phyloP scores from a whole-genome alignment of 192 early-diverging fungal species.

The Coemansia sp. region DNA sequence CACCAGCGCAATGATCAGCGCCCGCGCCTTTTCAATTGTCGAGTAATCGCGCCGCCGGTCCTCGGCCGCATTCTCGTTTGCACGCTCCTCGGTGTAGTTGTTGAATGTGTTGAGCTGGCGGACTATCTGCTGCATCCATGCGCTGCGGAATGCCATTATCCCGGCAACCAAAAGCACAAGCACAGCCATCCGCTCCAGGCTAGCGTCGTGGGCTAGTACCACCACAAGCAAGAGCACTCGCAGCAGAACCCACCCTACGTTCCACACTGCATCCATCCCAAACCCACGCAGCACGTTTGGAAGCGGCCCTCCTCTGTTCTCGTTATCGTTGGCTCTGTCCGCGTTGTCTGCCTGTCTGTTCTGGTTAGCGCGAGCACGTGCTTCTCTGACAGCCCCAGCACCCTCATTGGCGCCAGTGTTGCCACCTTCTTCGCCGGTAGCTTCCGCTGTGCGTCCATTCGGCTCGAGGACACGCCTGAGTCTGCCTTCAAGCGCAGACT shows the following conservation, averaged over 20 bases:
- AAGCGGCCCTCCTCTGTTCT: slow-evolving; percentile 6
- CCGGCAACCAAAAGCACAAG: slow-evolving; percentile 13
- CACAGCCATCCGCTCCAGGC: slow-evolving; percentile 29
- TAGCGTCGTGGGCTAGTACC: slow-evolving; percentile 41
- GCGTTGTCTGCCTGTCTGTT: not conserved
- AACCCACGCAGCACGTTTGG: slow-evolving; percentile 25
- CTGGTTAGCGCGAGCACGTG: not conserved
- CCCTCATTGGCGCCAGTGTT: not conserved
- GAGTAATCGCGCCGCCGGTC: slow-evolving; percentile 22
- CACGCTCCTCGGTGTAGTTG: slow-evolving; percentile 5
- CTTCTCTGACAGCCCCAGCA: not conserved
- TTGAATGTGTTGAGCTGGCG: slow-evolving; percentile 14
- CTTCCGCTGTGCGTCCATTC: not conserved
- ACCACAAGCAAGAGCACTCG: slow-evolving; percentile 36
- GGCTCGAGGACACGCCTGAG: not conserved
- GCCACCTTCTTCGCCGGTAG: not conserved
- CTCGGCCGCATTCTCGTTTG: not conserved
- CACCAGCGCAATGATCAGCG: slow-evolving; percentile 39
- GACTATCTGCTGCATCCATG: slow-evolving; percentile 24
- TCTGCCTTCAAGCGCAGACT: not conserved
- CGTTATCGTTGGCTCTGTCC: not conserved
- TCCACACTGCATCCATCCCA: slow-evolving; percentile 35
- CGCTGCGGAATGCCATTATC: slow-evolving; percentile 22
- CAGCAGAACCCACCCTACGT: slow-evolving; percentile 30
- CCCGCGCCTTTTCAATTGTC: slow-evolving; percentile 35